Percentiles rank a stretch among this genome's conserved stretches.
Evolutionary conservation across 305 asterid species (phyloP).

Genomic region (Plantago lanceolata): DNA sequence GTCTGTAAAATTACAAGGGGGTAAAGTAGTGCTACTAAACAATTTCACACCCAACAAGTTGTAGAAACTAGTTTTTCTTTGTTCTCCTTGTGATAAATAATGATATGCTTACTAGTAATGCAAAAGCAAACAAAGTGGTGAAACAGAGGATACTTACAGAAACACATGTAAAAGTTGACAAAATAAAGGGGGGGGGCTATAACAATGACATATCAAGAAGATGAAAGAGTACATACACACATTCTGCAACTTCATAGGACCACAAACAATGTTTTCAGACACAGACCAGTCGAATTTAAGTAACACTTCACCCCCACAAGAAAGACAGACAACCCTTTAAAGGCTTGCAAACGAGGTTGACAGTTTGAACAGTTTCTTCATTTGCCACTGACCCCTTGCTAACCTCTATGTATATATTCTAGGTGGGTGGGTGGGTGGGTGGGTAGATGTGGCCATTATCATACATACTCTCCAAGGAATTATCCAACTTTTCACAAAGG

Average conservation of each 20-base stretch:
- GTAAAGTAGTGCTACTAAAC: too few relatives aligned
- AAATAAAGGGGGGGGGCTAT: constrained; percentile 34
- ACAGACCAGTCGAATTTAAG: constrained; percentile 47
- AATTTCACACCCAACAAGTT: too few relatives aligned
- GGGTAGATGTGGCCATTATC: not conserved
- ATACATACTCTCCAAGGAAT: not conserved
- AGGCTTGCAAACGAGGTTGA: constrained; percentile 44
- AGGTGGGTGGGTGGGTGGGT: constrained; percentile 4
- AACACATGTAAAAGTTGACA: constrained; percentile 29
- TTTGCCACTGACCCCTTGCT: not conserved
- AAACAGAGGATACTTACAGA: constrained; percentile 35
- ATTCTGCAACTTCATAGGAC: constrained; percentile 38
- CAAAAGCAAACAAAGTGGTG: constrained; percentile 32
- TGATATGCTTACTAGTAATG: too few relatives aligned
- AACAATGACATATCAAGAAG: constrained; percentile 36
- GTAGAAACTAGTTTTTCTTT: too few relatives aligned
- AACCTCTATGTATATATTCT: not conserved
- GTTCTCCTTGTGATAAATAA: too few relatives aligned
- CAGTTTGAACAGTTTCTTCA: constrained; percentile 32
- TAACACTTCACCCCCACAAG: constrained; percentile 38
- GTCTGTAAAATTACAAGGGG: too few relatives aligned
- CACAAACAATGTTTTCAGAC: constrained; percentile 30
- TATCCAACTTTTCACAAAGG: too few relatives aligned
- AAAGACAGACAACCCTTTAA: constrained; percentile 22
- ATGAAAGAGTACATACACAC: constrained; percentile 17